phyloP scores from a whole-genome alignment of 2,329 filamentous ascomycete genomes.

The Zymoseptoria passerinii region DNA sequence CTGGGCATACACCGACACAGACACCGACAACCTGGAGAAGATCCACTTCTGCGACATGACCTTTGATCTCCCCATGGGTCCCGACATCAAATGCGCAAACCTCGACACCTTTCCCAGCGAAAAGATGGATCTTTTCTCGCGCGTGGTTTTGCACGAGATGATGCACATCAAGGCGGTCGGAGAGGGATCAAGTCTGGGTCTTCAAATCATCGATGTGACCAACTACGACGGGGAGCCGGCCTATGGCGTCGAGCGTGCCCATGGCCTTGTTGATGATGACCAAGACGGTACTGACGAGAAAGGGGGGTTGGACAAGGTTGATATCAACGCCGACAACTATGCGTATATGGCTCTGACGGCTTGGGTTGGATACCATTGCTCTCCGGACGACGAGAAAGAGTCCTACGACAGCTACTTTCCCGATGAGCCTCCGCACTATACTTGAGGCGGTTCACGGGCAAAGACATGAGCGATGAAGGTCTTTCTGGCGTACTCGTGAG shows the following conservation, averaged over 20 bases:
- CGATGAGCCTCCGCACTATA: background rate
- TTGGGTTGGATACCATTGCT: slow-evolving; percentile 1
- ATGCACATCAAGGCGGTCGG: slow-evolving; percentile 15
- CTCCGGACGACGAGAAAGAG: slow-evolving; percentile 1
- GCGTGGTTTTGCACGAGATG: slow-evolving; percentile 14
- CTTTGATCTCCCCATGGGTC: slow-evolving; percentile 2
- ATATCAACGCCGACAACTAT: slow-evolving; percentile 15
- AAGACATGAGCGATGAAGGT: no score
- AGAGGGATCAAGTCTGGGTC: background rate
- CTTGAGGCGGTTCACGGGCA: no score
- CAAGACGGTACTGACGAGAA: slow-evolving; percentile 2
- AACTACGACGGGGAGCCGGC: slow-evolving; percentile 8
- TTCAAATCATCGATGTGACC: slow-evolving; percentile 4
- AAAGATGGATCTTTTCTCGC: slow-evolving; percentile 14
- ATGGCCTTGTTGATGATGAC: slow-evolving; percentile 14
- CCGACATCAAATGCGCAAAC: slow-evolving; percentile 6
- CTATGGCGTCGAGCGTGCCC: slow-evolving; percentile 8
- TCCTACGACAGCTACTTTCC: background rate
- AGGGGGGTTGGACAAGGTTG: no score
- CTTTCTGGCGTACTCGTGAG: no score
- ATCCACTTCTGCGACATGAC: slow-evolving; percentile 15
- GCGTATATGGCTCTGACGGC: slow-evolving; percentile 12
- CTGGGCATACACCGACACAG: slow-evolving; percentile 12
- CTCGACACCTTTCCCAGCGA: slow-evolving; percentile 11
- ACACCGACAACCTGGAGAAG: slow-evolving; percentile 12